Evolutionary conservation across 1,139 yeast species (phyloP).

Genomic region (Pichia norvegensis): DNA sequence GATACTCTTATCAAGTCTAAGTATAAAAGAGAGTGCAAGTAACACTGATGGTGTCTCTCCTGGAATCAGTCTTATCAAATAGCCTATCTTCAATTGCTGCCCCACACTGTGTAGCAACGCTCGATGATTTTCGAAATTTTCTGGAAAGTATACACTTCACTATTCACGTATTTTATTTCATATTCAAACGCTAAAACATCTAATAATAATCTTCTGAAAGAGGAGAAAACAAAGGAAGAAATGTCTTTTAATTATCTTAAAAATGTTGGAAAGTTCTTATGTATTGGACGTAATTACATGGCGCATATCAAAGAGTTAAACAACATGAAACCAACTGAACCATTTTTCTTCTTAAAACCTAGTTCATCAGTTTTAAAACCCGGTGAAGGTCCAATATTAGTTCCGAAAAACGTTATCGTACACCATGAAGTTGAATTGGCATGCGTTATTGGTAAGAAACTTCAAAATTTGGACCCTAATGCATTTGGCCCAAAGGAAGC

Average conservation of each 20-base stretch:
- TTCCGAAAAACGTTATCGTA: conserved; percentile 73
- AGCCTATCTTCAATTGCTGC: neutral
- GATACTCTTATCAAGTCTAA: no score
- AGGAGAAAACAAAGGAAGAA: neutral
- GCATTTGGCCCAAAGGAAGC: conserved; percentile 61
- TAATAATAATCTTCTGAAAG: neutral
- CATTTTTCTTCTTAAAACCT: conserved; percentile 90
- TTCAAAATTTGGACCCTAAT: conserved; percentile 52
- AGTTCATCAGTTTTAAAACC: conserved; percentile 57
- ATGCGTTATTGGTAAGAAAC: conserved; percentile 54
- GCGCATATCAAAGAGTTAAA: conserved; percentile 89
- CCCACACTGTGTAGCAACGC: neutral
- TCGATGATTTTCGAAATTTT: neutral
- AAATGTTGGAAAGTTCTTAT: conserved; percentile 70
- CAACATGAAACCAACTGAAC: conserved; percentile 70
- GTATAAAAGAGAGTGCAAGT: no score
- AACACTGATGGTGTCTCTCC: no score
- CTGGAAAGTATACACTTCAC: neutral
- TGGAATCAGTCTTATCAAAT: neutral
- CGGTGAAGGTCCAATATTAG: conserved; percentile 63
- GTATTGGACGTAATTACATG: conserved; percentile 94
- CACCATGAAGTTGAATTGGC: conserved; percentile 96
- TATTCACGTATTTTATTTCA: neutral
- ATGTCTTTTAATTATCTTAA: conserved; percentile 57
- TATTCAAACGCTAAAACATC: neutral